A percentile compares a stretch with the other conserved stretches of the same genome.
These are phyloP conservation scores for Neurospora crassa DNA, from an alignment of 2,329 filamentous ascomycete species.

Conservation along the genomic window DNA sequence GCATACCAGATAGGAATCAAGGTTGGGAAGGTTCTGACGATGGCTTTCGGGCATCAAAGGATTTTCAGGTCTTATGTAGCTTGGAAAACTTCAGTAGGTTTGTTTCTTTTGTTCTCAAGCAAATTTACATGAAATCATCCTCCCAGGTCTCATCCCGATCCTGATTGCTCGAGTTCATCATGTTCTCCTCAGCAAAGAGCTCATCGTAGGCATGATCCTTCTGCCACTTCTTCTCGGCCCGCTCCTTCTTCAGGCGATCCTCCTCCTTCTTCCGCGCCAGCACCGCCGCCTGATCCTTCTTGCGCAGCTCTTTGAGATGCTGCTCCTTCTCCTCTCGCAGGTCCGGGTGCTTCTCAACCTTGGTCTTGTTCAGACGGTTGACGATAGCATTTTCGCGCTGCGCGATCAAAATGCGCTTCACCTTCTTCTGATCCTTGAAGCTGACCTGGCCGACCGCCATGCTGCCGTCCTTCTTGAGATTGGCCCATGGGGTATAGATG, in stretches of 20 bases:
- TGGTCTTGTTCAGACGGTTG: constrained; percentile 98
- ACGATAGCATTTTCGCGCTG: constrained; percentile 81
- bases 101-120: background rate
- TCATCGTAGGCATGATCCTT: constrained; percentile 98
- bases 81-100: background rate
- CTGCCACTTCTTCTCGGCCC: constrained; percentile 83
- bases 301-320: constrained; percentile 59
- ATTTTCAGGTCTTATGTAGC: background rate
- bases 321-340: constrained; percentile 75
- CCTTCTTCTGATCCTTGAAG: constrained; percentile 82
- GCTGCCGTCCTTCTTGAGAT: constrained; percentile 87
- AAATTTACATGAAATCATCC: constrained; percentile 80
- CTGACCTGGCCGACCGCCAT: constrained; percentile 95
- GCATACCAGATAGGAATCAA: too few relatives aligned
- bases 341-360: constrained; percentile 78
- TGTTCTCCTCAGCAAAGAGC: constrained; percentile 72
- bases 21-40: background rate
- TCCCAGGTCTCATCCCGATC: constrained; percentile 67
- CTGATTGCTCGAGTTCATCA: constrained; percentile 74
- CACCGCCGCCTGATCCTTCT: constrained; percentile 55
- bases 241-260: constrained; percentile 61
- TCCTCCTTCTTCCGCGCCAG: constrained; percentile 69
- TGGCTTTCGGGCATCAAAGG: background rate
- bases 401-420: constrained; percentile 71
- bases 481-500: constrained; percentile 95